phyloP scores from a whole-genome alignment of 2,329 filamentous ascomycete species.

The Rachicladosporium sp. region DNA sequence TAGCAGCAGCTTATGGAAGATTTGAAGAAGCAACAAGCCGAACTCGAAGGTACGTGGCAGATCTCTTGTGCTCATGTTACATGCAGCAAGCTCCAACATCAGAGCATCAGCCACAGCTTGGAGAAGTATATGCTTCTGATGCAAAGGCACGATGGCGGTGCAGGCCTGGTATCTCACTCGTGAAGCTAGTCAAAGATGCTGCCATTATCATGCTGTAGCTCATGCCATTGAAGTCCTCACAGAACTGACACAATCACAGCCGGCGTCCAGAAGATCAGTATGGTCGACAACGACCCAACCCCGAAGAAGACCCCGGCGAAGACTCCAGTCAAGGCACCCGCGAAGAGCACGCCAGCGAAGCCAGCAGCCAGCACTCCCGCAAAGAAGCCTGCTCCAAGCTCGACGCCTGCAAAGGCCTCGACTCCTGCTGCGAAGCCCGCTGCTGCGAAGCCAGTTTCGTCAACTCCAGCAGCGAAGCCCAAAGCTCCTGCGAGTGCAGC shows the following conservation, averaged over 20 bases:
- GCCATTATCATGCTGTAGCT: background rate
- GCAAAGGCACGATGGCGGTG: no score
- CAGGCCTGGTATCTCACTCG: no score
- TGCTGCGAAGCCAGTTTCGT: no score
- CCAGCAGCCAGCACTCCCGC: slow-evolving; percentile 4
- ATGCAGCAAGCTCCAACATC: slow-evolving; percentile 4
- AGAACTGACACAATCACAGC: slow-evolving; percentile 8
- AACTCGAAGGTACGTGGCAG: slow-evolving; percentile 26
- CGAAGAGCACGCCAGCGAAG: slow-evolving; percentile 12
- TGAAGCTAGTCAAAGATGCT: no score
- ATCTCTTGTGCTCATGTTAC: slow-evolving; percentile 3
- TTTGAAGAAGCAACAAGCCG: slow-evolving; percentile 30
- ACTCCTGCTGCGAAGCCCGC: no score
- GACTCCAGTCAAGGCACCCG: slow-evolving; percentile 4
- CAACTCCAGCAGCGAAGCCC: no score
- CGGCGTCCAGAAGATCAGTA: slow-evolving; percentile 20
- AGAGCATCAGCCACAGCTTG: slow-evolving; percentile 1
- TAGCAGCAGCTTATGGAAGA: slow-evolving; percentile 16
- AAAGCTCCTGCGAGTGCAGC: no score
- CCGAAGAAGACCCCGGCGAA: slow-evolving; percentile 10
- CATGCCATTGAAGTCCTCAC: background rate
- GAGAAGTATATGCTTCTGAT: background rate
- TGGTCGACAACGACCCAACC: slow-evolving; percentile 21
- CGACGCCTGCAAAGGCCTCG: slow-evolving; percentile 11
- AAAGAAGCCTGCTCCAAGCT: background rate